Base-by-base conservation (phyloP, 2,329 filamentous ascomycete species). In the Fusarium burgessii region DNA sequence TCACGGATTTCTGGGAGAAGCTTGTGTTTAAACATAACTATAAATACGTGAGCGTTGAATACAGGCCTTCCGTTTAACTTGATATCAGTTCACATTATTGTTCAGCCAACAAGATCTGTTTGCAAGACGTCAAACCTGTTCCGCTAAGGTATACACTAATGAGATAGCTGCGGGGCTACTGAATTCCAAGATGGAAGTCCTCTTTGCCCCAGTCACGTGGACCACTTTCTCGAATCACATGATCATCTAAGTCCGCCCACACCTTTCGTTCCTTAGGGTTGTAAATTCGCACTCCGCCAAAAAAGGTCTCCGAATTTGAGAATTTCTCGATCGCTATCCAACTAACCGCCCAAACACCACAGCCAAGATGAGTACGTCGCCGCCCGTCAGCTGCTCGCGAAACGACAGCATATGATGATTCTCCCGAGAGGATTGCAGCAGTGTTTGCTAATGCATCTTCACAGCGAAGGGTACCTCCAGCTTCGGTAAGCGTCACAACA, bases 401-500 rank as follows among this genome's bases (percentile, higher is more conserved):
- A 58, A 47, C 46, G 45, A 67, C 40, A 70, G 70, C 70, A 52
- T 32, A 51, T 15, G 61, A 73, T 65, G 52, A 70, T 60, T 72
- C 51, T 70, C 38, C 51, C 52, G 62, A 73, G 50, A 62, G 47
- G 38, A 64, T 49, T 50, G 23, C 41, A 33, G 42, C 43, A 45
- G 58, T 55, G 59, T 59, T 66, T 70, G 70, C 77, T 77, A 77
- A 78, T 72, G 46, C 57, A 68, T 49, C 59, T 71, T 74, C 80
- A 78, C 76, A 87, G 85, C 85, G 78, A 87, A 87, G 85, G 86
- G 86, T 84, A 87, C 86, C 78, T 86, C 85, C 80, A 86, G 84
- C 80, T 86, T 86, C 80, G 84, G 84, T 82, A 86, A 86, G 82
- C 84, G 94, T 91, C 94, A 97, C 90, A 97, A 95, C 91, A 97